Percentiles rank a stretch among this genome's conserved stretches.
These are phyloP conservation scores for Lactifluus rugatus DNA, from an alignment of 768 basidiomycete genomes.

Conservation along the genomic window DNA sequence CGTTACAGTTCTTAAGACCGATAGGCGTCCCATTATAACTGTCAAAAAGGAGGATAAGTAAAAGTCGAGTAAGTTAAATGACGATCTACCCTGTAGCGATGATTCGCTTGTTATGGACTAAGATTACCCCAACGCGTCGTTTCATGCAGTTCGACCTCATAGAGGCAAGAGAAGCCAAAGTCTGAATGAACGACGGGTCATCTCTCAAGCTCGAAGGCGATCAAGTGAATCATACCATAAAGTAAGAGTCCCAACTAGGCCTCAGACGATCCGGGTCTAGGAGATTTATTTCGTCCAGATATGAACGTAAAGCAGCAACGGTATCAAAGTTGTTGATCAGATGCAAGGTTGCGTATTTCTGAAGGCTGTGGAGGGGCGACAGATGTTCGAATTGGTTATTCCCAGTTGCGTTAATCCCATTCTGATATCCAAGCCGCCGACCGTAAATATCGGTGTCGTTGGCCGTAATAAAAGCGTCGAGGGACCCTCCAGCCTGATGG, in stretches of 20 bases:
- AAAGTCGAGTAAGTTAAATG: background rate
- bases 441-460: slow-evolving; percentile 68
- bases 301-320: slow-evolving; percentile 41
- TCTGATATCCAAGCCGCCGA: background rate
- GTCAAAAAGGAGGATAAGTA: slow-evolving; percentile 3
- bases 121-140: slow-evolving; percentile 85
- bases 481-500: slow-evolving; percentile 26
- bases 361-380: slow-evolving; percentile 22
- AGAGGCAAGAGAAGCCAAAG: slow-evolving; percentile 82
- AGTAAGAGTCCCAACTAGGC: slow-evolving; percentile 93
- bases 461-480: slow-evolving; percentile 66
- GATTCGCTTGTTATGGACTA: slow-evolving; percentile 77
- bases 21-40: slow-evolving; percentile 97
- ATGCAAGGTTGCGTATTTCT: slow-evolving; percentile 49
- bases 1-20: slow-evolving; percentile 79
- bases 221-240: slow-evolving; percentile 57
- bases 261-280: slow-evolving; percentile 65
- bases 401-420: background rate
- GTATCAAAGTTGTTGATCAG: slow-evolving; percentile 56
- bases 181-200: slow-evolving; percentile 35
- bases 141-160: slow-evolving; percentile 95
- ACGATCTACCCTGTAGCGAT: slow-evolving; percentile 61
- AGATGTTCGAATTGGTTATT: background rate
- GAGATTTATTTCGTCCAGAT: slow-evolving; percentile 64
- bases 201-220: background rate